Base-by-base conservation (phyloP, 2,329 filamentous ascomycete species). In the Tolypocladium amazonense region DNA sequence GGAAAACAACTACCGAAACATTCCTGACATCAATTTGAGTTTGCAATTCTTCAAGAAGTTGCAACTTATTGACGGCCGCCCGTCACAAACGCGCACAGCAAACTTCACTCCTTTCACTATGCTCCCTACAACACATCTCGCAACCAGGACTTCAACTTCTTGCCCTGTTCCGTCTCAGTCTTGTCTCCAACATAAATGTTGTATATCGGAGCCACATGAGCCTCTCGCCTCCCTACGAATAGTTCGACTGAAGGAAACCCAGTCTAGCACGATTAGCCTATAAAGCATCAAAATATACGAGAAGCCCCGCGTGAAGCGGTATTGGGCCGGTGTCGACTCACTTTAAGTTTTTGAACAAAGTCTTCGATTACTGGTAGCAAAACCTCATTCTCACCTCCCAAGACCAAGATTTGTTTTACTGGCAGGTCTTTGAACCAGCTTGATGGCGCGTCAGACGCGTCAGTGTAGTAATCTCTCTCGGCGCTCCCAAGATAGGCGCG, bases 121-220 rank as follows among this genome's bases (percentile, higher is more conserved):
- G 7, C n/a, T 15, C 7, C 7, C 18, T 64, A 64, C 47, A 65
- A 39, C 23, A 63, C 23, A 12, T 65, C 61, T 33, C 39, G 55
- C 56, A 66, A 54, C 65, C 65, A 67, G 11, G 57, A 37, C 56
- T 67, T 67, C 25, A 67, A 37, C 58, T 61, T 66, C 55, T 59
- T 63, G 9, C 64, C 65, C 50, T 67, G 65, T 27, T 61, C 56
- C 6, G 64, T 67, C 58, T 67, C 65, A 4, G 58, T 62, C 2
- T 57, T 61, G 39, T 64, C 61, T 12, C 62, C 62, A 3, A 63
- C 63, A n/a, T 61, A 62, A 7, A 66, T 41, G 43, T 67, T 67
- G 37, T 62, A 66, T 2, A 67, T 60, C 1, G 64, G 64, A 38
- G 65, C 65, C 12, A 67, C 65, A 33, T 67, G 65, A 15, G 63